phyloP scores from a whole-genome alignment of 192 early-diverging fungal species.

The Coemansia sp. region DNA sequence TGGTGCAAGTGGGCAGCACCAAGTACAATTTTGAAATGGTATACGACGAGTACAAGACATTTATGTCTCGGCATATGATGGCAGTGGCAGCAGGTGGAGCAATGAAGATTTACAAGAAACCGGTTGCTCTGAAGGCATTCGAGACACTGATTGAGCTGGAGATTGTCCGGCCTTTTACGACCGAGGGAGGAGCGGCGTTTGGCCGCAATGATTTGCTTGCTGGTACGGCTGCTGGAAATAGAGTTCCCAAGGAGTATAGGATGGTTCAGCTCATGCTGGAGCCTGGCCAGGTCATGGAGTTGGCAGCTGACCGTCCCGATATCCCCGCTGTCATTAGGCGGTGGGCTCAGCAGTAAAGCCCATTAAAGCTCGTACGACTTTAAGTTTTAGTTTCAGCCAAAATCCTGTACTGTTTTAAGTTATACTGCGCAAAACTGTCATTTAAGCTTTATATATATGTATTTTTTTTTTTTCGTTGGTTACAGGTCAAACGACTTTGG shows the following conservation, averaged over 20 bases:
- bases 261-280: slow-evolving; percentile 83
- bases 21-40: slow-evolving; percentile 94
- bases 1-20: slow-evolving; percentile 62
- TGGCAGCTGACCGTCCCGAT: slow-evolving; percentile 59
- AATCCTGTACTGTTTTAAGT: too few relatives aligned
- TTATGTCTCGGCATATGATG: slow-evolving; percentile 64
- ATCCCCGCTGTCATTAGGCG: slow-evolving; percentile 62
- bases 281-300: slow-evolving; percentile 61
- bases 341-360: slow-evolving; percentile 57
- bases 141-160: slow-evolving; percentile 73
- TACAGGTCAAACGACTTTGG: too few relatives aligned
- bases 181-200: slow-evolving; percentile 11
- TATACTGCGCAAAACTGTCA: too few relatives aligned
- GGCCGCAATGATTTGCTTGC: slow-evolving; percentile 44
- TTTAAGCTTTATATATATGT: too few relatives aligned
- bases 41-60: slow-evolving; percentile 86
- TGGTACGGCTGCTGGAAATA: slow-evolving; percentile 32
- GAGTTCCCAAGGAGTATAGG: slow-evolving; percentile 81
- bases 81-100: slow-evolving; percentile 51
- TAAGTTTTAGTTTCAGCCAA: too few relatives aligned
- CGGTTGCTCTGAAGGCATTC: slow-evolving; percentile 86
- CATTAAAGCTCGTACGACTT: not conserved
- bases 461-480: too few relatives aligned
- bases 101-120: slow-evolving; percentile 71
- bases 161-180: slow-evolving; percentile 57